Percentiles rank a stretch among this genome's conserved stretches.
Conservation (phyloP, 331 rosid genomes). For the Rhamnella rubrinervis region DNA sequence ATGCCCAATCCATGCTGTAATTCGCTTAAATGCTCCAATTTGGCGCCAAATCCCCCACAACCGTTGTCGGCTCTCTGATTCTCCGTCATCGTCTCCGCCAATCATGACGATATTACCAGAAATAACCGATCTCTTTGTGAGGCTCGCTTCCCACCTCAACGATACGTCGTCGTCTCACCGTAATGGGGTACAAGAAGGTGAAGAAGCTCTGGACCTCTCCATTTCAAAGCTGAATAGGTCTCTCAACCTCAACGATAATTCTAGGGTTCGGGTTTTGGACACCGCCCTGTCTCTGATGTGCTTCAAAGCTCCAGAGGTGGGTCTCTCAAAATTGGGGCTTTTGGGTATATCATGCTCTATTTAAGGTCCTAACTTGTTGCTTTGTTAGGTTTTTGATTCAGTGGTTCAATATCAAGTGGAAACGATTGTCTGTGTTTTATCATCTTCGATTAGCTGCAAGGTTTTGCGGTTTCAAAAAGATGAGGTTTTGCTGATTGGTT, state of each 20-base stretch:
- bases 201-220: constrained; percentile 21
- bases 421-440: constrained; percentile 26
- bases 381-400: constrained; percentile 37
- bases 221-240: constrained; percentile 32
- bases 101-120: constrained; percentile 26
- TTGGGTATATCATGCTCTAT: background rate
- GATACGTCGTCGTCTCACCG: constrained; percentile 6
- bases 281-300: constrained; percentile 43
- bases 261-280: constrained; percentile 44
- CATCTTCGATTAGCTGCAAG: constrained; percentile 31
- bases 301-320: constrained; percentile 40
- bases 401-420: constrained; percentile 15
- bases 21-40: background rate
- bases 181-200: constrained; percentile 4
- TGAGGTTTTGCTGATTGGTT: constrained; percentile 33
- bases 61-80: background rate
- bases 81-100: background rate
- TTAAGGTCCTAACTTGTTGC: background rate
- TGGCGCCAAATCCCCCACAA: constrained; percentile 33
- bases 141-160: constrained; percentile 34
- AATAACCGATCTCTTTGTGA: constrained; percentile 32
- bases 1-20: background rate
- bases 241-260: constrained; percentile 28
- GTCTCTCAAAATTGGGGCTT: constrained; percentile 3
- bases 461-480: constrained; percentile 18